A percentile compares a stretch with the other conserved stretches of the same genome.
phyloP scores from a whole-genome alignment of 768 basidiomycete genomes.

The Leccinum obscurum region DNA sequence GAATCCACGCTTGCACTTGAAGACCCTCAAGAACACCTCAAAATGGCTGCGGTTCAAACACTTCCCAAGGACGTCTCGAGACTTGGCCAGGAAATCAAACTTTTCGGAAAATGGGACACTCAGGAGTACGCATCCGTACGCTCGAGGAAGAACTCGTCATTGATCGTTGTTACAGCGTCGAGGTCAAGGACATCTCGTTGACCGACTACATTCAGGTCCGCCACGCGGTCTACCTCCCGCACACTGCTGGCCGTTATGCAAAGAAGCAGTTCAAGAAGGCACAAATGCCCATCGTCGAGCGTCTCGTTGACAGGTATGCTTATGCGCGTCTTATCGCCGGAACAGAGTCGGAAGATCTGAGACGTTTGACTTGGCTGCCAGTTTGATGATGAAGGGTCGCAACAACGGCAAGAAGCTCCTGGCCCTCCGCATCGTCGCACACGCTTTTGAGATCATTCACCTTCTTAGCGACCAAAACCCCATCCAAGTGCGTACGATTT shows the following conservation, averaged over 20 bases:
- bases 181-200: conserved; percentile 98
- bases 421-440: conserved; percentile 98
- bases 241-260: conserved; percentile 98
- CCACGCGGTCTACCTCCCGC: conserved; percentile 95
- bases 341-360: conserved; percentile 5
- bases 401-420: conserved; percentile 99
- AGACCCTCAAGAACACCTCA: conserved; percentile 38
- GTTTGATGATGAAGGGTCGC: conserved; percentile 99
- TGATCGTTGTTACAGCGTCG: conserved; percentile 61
- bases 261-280: conserved; percentile 99
- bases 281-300: conserved; percentile 99
- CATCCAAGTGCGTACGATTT: conserved; percentile 71
- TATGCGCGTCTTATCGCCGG: neutral
- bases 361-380: conserved; percentile 29
- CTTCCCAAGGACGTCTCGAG: conserved; percentile 83
- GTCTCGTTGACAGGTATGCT: conserved; percentile 90
- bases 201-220: conserved; percentile 99
- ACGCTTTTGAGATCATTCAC: conserved; percentile 99
- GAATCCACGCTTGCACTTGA: conserved; percentile 18
- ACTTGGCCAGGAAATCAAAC: conserved; percentile 85
- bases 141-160: conserved; percentile 3
- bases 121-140: conserved; percentile 69
- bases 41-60: conserved; percentile 67
- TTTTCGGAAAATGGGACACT: conserved; percentile 99
- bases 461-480: conserved; percentile 99